Evolutionary conservation across 192 early-diverging fungal species (phyloP).

Genomic region (Coemansia sp.): DNA sequence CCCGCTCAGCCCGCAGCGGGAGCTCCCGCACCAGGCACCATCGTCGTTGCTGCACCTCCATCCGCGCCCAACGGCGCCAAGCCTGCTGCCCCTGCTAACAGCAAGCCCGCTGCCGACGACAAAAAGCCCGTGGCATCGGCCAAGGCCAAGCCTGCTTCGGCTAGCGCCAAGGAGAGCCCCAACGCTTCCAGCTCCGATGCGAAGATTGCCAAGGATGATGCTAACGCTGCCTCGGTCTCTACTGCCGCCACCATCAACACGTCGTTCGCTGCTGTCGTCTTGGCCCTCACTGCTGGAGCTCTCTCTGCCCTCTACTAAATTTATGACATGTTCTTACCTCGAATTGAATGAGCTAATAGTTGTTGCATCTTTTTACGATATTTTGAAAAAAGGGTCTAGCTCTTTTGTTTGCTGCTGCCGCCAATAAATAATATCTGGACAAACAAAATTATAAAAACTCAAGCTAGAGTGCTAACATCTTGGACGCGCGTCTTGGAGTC

Average conservation of each 20-base stretch:
- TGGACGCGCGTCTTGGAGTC: background rate
- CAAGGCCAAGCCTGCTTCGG: constrained; percentile 27
- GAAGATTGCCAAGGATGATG: constrained; percentile 25
- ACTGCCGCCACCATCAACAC: constrained; percentile 11
- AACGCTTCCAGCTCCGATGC: constrained; percentile 13
- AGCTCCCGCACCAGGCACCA: background rate
- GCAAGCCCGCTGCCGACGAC: constrained; percentile 10
- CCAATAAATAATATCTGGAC: constrained; percentile 4
- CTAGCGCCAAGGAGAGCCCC: constrained; percentile 7
- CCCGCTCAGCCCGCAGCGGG: background rate
- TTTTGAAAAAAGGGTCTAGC: background rate
- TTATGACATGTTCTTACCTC: background rate
- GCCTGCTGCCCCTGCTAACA: background rate
- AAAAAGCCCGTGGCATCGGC: constrained; percentile 21
- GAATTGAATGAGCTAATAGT: background rate
- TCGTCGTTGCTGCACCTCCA: background rate
- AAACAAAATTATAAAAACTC: background rate
- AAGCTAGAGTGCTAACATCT: background rate
- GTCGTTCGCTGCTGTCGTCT: constrained; percentile 31
- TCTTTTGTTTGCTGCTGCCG: background rate
- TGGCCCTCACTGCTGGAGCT: constrained; percentile 30
- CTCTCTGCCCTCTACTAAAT: constrained; percentile 40
- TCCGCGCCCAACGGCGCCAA: constrained; percentile 1
- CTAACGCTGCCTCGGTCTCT: constrained; percentile 13
- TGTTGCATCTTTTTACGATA: background rate